Conservation (phyloP, 2,329 filamentous ascomycete genomes). For the Bretziella fagacearum region DNA sequence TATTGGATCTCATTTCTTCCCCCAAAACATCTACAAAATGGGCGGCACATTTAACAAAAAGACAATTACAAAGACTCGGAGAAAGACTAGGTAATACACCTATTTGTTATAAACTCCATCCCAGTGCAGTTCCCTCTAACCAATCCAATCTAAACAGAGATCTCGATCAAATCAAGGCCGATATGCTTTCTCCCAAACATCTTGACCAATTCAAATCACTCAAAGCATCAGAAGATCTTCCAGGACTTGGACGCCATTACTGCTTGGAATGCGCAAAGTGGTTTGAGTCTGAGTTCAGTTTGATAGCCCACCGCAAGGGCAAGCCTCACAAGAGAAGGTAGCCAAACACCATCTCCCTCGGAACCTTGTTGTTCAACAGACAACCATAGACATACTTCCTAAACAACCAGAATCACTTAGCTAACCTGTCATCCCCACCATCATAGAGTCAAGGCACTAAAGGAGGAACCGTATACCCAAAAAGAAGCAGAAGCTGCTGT, state of each 20-base stretch:
- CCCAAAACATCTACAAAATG: slow-evolving; percentile 34
- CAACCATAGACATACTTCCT: background rate
- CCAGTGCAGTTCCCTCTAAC: slow-evolving; percentile 12
- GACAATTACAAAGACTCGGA: slow-evolving; percentile 58
- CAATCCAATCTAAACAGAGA: slow-evolving; percentile 41
- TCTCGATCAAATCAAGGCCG: slow-evolving; percentile 78
- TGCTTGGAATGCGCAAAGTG: slow-evolving; percentile 91
- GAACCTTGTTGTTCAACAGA: background rate
- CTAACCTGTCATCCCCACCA: background rate
- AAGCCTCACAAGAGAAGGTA: slow-evolving; percentile 90
- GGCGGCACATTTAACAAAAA: slow-evolving; percentile 44
- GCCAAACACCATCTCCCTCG: too few species aligned
- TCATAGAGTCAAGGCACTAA: slow-evolving; percentile 58
- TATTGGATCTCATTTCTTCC: too few species aligned
- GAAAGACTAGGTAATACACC: slow-evolving; percentile 42
- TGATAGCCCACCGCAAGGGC: slow-evolving; percentile 59
- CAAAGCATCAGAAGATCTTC: slow-evolving; percentile 72
- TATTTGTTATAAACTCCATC: background rate
- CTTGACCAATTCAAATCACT: slow-evolving; percentile 60
- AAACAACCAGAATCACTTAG: slow-evolving; percentile 16
- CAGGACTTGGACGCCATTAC: slow-evolving; percentile 70
- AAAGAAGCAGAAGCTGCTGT: slow-evolving; percentile 69
- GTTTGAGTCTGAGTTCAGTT: slow-evolving; percentile 72
- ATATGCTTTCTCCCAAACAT: slow-evolving; percentile 63
- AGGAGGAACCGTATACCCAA: slow-evolving; percentile 72